These are phyloP conservation scores for Echinosophora koreensis DNA, from an alignment of 306 rosid genomes.

Conservation along the genomic window DNA sequence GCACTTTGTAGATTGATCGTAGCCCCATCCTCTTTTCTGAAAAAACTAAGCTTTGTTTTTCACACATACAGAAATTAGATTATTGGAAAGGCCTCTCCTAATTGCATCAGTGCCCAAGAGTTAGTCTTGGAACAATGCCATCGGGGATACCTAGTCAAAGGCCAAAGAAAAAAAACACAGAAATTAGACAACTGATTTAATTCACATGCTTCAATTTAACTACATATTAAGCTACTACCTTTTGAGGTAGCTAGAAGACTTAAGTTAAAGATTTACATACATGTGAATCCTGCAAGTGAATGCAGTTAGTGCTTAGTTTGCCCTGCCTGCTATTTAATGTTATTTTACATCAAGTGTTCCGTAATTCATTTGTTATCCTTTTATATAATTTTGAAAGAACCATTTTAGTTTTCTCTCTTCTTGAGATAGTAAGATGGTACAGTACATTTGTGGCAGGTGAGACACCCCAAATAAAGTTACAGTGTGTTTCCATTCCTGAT, in stretches of 20 bases:
- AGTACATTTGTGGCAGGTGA: conserved; percentile 67
- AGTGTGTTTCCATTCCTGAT: conserved; percentile 59
- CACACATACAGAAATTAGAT: background rate
- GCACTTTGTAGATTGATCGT: background rate
- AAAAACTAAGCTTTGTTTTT: conserved; percentile 22
- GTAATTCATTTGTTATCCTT: conserved; percentile 22
- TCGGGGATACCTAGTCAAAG: background rate
- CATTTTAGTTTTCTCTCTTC: conserved; percentile 30
- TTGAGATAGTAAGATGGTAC: conserved; percentile 43
- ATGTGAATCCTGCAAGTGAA: conserved; percentile 21
- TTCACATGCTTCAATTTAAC: background rate
- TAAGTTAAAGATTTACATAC: conserved; percentile 3
- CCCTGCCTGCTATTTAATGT: conserved; percentile 10
- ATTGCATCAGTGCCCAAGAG: too few species aligned
- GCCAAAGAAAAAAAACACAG: background rate
- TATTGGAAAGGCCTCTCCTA: too few species aligned
- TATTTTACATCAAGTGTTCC: conserved; percentile 22
- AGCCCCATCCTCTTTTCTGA: background rate
- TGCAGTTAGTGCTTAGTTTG: conserved; percentile 6
- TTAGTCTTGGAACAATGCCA: too few species aligned
- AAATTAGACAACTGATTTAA: conserved; percentile 2
- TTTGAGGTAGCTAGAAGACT: background rate
- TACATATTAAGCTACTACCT: background rate
- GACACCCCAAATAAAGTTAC: conserved; percentile 57
- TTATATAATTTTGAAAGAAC: conserved; percentile 14